Percentiles rank a stretch among this genome's conserved stretches.
Evolutionary conservation across 257 asterid species (phyloP).

Genomic region (Solanum piurae): DNA sequence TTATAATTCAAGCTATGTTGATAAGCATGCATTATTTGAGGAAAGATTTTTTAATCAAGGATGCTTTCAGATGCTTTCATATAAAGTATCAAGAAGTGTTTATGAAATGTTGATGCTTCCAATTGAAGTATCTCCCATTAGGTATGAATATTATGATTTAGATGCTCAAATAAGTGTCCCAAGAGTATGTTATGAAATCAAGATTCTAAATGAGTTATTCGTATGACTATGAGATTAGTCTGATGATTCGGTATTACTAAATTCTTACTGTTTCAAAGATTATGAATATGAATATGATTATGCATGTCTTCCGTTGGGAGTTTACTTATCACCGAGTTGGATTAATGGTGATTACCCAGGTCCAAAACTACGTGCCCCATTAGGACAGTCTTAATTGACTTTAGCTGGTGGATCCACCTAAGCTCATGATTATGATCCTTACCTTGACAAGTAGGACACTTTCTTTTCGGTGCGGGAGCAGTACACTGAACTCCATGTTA

Average conservation of each 20-base stretch:
- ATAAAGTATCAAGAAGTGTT: neutral
- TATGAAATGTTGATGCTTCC: neutral
- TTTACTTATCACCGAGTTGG: neutral
- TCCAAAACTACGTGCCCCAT: neutral
- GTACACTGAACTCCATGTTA: neutral
- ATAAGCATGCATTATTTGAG: neutral
- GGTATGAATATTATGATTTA: too few species aligned
- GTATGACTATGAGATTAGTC: neutral
- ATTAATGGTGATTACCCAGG: neutral
- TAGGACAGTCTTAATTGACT: neutral
- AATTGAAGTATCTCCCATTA: neutral
- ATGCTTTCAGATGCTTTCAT: too few species aligned
- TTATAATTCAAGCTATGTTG: neutral
- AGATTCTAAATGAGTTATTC: neutral
- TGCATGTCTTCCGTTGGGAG: neutral
- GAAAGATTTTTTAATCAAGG: neutral
- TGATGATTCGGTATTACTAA: neutral
- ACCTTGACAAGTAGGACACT: neutral
- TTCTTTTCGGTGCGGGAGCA: neutral
- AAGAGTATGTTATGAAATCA: neutral
- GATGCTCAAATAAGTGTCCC: neutral
- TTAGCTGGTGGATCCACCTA: neutral
- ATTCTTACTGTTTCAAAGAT: neutral
- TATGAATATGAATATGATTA: neutral
- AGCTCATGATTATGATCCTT: neutral